phyloP scores from a whole-genome alignment of 2,329 filamentous ascomycete species.

The Venturiaceae sp. region DNA sequence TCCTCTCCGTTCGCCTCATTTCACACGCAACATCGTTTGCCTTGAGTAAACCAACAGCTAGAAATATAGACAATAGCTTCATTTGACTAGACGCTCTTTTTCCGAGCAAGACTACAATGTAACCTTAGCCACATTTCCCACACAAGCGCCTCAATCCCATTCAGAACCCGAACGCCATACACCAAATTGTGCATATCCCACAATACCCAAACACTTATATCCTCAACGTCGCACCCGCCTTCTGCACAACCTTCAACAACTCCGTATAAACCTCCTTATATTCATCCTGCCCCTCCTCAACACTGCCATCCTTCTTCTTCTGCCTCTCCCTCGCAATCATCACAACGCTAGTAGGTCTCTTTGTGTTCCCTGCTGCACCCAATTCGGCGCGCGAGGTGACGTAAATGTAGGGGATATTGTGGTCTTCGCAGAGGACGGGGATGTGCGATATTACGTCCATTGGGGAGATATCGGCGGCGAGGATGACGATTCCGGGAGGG shows the following conservation, averaged over 20 bases:
- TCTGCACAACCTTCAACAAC: slow-evolving; percentile 48
- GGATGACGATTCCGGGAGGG: slow-evolving; percentile 69
- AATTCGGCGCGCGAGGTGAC: slow-evolving; percentile 87
- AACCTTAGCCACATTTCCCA: neutral
- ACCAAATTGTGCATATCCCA: neutral
- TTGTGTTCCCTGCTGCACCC: slow-evolving; percentile 86
- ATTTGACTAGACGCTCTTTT: neutral
- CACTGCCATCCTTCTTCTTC: slow-evolving; percentile 39
- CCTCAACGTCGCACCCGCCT: slow-evolving; percentile 48
- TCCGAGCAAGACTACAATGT: neutral
- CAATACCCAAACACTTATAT: slow-evolving; percentile 24
- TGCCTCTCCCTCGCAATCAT: slow-evolving; percentile 57
- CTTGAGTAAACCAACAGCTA: too few species aligned
- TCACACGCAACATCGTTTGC: too few species aligned
- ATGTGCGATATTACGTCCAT: slow-evolving; percentile 99
- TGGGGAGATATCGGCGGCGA: slow-evolving; percentile 94
- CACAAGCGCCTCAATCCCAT: neutral
- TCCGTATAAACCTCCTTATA: slow-evolving; percentile 46
- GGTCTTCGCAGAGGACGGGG: slow-evolving; percentile 94
- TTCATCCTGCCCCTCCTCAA: slow-evolving; percentile 33
- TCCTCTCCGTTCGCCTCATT: too few species aligned
- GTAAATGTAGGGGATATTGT: slow-evolving; percentile 95
- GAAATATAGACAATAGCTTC: too few species aligned
- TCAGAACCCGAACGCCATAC: neutral
- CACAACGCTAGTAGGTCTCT: slow-evolving; percentile 91